Evolutionary conservation across 192 early-diverging fungal species (phyloP).

Genomic region (Podila minutissima): DNA sequence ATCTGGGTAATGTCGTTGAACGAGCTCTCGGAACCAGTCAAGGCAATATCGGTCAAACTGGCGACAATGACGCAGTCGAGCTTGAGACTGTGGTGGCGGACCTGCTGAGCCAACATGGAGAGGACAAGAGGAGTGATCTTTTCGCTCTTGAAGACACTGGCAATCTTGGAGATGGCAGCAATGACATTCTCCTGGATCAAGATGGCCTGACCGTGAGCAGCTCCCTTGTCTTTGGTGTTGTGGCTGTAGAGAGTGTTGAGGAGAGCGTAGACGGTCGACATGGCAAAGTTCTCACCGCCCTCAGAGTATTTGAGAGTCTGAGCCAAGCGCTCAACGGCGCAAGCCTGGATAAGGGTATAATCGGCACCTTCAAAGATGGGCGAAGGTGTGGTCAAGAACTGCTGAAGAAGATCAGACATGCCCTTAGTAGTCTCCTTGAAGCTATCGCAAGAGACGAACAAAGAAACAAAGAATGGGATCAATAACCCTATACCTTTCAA

Average conservation of each 20-base stretch:
- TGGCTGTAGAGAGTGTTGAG: conserved; percentile 33
- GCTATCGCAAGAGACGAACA: conserved; percentile 12
- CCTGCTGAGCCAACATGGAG: conserved; percentile 72
- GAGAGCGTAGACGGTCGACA: conserved; percentile 37
- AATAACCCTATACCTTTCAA: background rate
- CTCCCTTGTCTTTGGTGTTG: conserved; percentile 21
- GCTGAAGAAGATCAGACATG: conserved; percentile 57
- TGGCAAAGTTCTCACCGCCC: conserved; percentile 36
- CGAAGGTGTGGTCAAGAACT: conserved; percentile 63
- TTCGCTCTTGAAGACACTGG: conserved; percentile 62
- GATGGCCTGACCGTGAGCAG: conserved; percentile 10
- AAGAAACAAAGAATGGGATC: background rate
- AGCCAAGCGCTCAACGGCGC: conserved; percentile 61
- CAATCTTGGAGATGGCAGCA: conserved; percentile 63
- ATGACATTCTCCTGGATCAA: conserved; percentile 62
- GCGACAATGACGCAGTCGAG: conserved; percentile 63
- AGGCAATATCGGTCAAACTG: conserved; percentile 69
- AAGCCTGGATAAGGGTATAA: conserved; percentile 50
- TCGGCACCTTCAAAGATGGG: conserved; percentile 61
- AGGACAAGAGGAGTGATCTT: conserved; percentile 69
- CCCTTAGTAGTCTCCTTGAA: conserved; percentile 38
- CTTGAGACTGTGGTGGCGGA: conserved; percentile 59
- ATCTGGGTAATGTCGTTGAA: conserved; percentile 71
- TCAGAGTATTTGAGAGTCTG: conserved; percentile 57
- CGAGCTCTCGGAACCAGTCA: conserved; percentile 59